phyloP scores from a whole-genome alignment of 2,329 filamentous ascomycete genomes.

The Diaporthe vexans region DNA sequence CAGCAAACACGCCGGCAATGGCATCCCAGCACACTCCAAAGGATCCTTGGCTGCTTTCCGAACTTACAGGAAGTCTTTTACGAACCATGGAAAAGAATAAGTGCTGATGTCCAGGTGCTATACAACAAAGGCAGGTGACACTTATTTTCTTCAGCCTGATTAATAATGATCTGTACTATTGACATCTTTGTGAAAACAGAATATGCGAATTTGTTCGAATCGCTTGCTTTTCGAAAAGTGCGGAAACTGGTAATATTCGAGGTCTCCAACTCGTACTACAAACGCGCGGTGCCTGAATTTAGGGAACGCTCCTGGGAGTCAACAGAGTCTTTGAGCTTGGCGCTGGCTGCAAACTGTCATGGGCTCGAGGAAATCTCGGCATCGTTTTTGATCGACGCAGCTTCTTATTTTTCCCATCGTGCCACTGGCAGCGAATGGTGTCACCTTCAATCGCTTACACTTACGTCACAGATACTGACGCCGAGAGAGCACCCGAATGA shows the following conservation, averaged over 20 bases:
- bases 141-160: background rate
- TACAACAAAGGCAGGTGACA: constrained; percentile 34
- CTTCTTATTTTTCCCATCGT: constrained; percentile 47
- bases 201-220: constrained; percentile 31
- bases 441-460: constrained; percentile 50
- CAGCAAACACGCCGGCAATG: background rate
- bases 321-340: background rate
- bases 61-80: constrained; percentile 50
- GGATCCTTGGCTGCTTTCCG: constrained; percentile 49
- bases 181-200: background rate
- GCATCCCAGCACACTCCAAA: constrained; percentile 43
- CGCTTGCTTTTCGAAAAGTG: background rate
- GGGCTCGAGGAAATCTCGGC: constrained; percentile 46
- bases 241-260: constrained; percentile 42
- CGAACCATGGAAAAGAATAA: constrained; percentile 49
- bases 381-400: constrained; percentile 49
- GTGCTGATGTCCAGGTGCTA: constrained; percentile 31
- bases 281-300: background rate
- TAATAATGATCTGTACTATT: background rate
- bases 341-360: constrained; percentile 43
- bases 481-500: constrained; percentile 40
- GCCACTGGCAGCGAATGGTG: constrained; percentile 47
- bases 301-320: background rate
- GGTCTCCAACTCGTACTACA: constrained; percentile 23
- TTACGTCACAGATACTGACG: constrained; percentile 50